phyloP scores from a whole-genome alignment of 768 basidiomycete species.

The Podaxis sp. region DNA sequence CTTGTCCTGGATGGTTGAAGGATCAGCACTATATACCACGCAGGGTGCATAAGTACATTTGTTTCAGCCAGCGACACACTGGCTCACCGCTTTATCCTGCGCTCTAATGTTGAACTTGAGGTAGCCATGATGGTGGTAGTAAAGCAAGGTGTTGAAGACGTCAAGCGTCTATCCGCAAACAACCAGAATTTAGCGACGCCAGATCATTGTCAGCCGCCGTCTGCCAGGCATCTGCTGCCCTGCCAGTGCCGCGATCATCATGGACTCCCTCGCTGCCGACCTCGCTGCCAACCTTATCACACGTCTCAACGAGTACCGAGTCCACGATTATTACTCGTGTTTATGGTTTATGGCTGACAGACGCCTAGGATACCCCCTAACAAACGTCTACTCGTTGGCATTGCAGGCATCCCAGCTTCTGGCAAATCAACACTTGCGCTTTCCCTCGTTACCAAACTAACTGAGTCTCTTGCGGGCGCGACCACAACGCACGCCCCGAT shows the following conservation, averaged over 20 bases:
- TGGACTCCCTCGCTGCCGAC: constrained; percentile 26
- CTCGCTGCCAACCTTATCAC: constrained; percentile 24
- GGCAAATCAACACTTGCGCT: constrained; percentile 82
- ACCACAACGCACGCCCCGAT: constrained; percentile 40
- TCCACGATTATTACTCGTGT: constrained; percentile 7
- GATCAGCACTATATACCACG: constrained; percentile 47
- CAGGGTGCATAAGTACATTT: background rate
- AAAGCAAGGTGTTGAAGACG: background rate
- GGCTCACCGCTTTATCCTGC: constrained; percentile 43
- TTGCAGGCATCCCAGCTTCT: constrained; percentile 80
- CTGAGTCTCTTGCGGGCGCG: constrained; percentile 35
- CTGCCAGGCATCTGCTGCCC: background rate
- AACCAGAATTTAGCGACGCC: background rate
- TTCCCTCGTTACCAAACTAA: constrained; percentile 53
- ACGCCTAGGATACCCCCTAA: constrained; percentile 31
- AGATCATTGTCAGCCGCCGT: background rate
- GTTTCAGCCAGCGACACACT: background rate
- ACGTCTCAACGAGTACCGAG: constrained; percentile 37
- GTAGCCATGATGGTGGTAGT: constrained; percentile 25
- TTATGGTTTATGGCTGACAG: constrained; percentile 11
- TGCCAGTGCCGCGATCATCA: constrained; percentile 11
- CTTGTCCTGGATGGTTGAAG: constrained; percentile 80
- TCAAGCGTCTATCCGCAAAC: constrained; percentile 17
- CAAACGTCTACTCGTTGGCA: constrained; percentile 65
- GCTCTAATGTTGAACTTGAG: constrained; percentile 27